phyloP scores from a whole-genome alignment of 345 rosid species.

The Boechera retrofracta region DNA sequence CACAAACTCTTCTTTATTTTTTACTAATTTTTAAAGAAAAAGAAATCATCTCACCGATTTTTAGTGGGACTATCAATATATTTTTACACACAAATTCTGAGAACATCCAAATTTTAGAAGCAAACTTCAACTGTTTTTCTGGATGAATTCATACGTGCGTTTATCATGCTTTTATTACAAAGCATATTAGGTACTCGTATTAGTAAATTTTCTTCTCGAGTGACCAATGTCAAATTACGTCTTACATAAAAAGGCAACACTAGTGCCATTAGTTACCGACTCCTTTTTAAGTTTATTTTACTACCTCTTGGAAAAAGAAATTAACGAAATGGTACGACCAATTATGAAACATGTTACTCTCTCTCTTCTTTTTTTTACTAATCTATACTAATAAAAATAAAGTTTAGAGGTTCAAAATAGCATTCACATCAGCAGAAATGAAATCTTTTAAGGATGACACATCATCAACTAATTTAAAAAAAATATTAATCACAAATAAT shows the following conservation, averaged over 20 bases:
- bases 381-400: too few species aligned
- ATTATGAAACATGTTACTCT: not conserved
- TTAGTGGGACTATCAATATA: not conserved
- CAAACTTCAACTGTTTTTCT: not conserved
- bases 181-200: too few species aligned
- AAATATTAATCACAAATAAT: too few species aligned
- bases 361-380: too few species aligned
- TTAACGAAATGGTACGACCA: not conserved
- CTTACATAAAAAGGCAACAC: not conserved
- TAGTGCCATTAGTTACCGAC: not conserved
- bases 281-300: too few species aligned
- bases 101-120: not conserved
- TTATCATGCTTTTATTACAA: conserved; percentile 2
- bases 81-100: not conserved
- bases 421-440: too few species aligned
- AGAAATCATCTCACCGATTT: not conserved
- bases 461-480: too few species aligned
- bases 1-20: not conserved
- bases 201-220: not conserved
- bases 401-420: too few species aligned
- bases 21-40: not conserved
- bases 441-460: too few species aligned
- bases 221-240: not conserved
- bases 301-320: not conserved
- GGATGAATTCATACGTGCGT: not conserved